Conservation (phyloP, 257 asterid species). For the Marsdenia floribunda region DNA sequence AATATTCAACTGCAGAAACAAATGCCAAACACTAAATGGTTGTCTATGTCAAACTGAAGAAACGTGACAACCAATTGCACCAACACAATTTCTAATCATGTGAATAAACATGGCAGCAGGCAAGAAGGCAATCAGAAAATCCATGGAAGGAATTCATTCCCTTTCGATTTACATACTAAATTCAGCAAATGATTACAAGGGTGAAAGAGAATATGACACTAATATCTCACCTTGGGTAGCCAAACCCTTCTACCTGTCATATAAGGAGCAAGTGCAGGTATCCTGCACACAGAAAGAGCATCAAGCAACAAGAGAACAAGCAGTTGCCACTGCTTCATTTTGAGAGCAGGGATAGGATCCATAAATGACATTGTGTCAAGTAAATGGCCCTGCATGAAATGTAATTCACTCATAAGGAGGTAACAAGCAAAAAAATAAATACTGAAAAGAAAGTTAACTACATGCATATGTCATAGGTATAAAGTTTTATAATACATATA, state of each 20-base stretch:
- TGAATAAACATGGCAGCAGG: background rate
- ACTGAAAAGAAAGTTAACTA: background rate
- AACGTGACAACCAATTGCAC: background rate
- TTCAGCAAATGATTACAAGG: background rate
- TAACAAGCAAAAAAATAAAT: background rate
- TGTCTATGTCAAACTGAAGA: background rate
- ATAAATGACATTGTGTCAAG: slow-evolving; percentile 77
- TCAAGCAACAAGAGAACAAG: slow-evolving; percentile 68
- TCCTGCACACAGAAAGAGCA: slow-evolving; percentile 77
- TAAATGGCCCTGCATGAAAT: slow-evolving; percentile 53
- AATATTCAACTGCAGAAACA: background rate
- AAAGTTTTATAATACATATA: background rate
- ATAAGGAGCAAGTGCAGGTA: slow-evolving; percentile 54
- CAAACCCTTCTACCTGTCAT: slow-evolving; percentile 50
- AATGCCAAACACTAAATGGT: background rate
- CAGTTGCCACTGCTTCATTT: slow-evolving; percentile 85
- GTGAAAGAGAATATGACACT: slow-evolving; percentile 10
- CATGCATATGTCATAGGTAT: background rate
- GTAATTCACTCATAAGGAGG: background rate
- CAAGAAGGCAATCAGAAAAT: background rate
- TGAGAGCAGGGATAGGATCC: slow-evolving; percentile 79
- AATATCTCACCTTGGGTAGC: slow-evolving; percentile 66
- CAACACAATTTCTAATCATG: background rate
- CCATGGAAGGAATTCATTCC: background rate
- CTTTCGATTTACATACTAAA: background rate